Evolutionary conservation across 768 basidiomycete genomes (phyloP).

Genomic region (Kondoa malvinella): DNA sequence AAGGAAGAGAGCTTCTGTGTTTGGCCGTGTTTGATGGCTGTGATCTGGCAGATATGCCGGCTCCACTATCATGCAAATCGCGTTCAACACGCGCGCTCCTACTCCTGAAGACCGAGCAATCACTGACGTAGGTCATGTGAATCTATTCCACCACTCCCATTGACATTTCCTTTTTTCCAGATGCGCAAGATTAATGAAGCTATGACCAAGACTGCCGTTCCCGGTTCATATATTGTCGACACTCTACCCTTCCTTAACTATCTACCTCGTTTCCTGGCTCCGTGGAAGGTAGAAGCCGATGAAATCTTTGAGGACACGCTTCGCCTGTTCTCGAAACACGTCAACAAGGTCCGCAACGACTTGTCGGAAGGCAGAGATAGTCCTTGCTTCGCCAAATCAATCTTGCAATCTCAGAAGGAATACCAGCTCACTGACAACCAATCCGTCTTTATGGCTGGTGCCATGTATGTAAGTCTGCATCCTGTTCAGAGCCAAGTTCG

Average conservation of each 20-base stretch:
- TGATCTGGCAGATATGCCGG: constrained; percentile 17
- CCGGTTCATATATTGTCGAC: constrained; percentile 25
- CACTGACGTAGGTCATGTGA: constrained; percentile 14
- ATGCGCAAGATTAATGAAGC: neutral
- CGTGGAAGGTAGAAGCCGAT: constrained; percentile 24
- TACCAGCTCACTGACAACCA: constrained; percentile 22
- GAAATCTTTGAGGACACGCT: constrained; percentile 19
- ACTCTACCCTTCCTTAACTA: constrained; percentile 23
- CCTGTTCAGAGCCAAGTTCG: too few relatives aligned
- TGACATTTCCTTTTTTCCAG: neutral
- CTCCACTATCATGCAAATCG: constrained; percentile 25
- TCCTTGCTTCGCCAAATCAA: constrained; percentile 21
- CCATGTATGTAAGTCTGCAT: constrained; percentile 12
- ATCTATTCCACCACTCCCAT: neutral
- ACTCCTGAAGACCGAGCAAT: constrained; percentile 22
- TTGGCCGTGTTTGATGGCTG: neutral
- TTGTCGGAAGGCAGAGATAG: constrained; percentile 13
- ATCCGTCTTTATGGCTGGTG: constrained; percentile 25
- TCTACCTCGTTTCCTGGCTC: constrained; percentile 20
- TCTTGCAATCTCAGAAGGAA: constrained; percentile 19
- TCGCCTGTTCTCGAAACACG: constrained; percentile 20
- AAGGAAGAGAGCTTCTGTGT: neutral
- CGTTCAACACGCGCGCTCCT: constrained; percentile 24
- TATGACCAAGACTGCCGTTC: constrained; percentile 25
- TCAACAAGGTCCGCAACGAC: constrained; percentile 15